A percentile compares a stretch with the other conserved stretches of the same genome.
Conservation (phyloP, 2,329 filamentous ascomycete genomes). For the Pseudogymnoascus sp. region DNA sequence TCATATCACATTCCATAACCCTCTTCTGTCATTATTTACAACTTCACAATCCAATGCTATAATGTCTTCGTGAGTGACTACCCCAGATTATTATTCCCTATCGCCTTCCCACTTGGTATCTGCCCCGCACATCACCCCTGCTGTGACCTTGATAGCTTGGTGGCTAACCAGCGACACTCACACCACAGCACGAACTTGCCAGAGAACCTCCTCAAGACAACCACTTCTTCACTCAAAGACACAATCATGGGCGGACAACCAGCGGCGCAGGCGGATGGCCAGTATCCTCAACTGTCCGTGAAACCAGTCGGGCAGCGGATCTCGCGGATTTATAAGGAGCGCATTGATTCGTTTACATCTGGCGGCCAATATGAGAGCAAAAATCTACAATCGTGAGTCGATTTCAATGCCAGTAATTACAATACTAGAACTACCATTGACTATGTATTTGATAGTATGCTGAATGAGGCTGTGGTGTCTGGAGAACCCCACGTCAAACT, state of each 20-base stretch:
- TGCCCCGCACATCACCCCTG: not conserved
- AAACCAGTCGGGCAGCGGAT: slow-evolving; percentile 68
- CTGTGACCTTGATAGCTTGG: not conserved
- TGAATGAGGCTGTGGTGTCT: slow-evolving; percentile 58
- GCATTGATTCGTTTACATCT: slow-evolving; percentile 73
- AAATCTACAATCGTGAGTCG: slow-evolving; percentile 61
- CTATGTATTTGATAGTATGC: slow-evolving; percentile 45
- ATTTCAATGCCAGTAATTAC: slow-evolving; percentile 17
- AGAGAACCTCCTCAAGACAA: not conserved
- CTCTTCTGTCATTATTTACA: not conserved
- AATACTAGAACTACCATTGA: slow-evolving; percentile 12
- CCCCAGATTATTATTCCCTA: slow-evolving; percentile 4
- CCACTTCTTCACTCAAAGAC: slow-evolving; percentile 1
- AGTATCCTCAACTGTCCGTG: slow-evolving; percentile 27
- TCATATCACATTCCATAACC: not conserved
- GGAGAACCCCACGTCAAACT: slow-evolving; percentile 75
- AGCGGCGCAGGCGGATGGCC: slow-evolving; percentile 21
- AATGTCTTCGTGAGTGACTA: slow-evolving; percentile 1
- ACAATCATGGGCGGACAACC: slow-evolving; percentile 31
- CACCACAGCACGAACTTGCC: not conserved
- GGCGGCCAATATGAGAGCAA: slow-evolving; percentile 69
- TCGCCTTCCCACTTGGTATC: not conserved
- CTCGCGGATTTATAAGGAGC: slow-evolving; percentile 73
- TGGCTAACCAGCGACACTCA: not conserved
- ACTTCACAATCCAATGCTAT: not conserved